Evolutionary conservation across 75 land plant genomes (phyloP).

Genomic region (Selaginella tamariscina): DNA sequence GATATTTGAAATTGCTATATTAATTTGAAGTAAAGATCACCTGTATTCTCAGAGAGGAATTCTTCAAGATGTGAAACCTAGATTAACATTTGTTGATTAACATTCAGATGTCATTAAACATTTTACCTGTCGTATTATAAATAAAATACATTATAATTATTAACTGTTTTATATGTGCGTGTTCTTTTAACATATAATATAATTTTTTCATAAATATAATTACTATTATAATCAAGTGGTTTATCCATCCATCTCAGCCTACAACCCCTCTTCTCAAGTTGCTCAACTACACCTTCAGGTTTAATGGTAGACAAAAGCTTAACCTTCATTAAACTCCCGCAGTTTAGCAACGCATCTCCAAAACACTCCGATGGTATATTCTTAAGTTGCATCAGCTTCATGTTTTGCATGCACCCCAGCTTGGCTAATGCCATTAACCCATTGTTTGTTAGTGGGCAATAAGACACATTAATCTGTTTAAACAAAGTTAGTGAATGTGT

Average conservation of each 20-base stretch:
- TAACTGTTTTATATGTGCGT: too few relatives aligned
- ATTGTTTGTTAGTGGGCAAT: constrained; percentile 62
- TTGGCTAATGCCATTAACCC: constrained; percentile 66
- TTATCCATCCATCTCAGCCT: constrained; percentile 66
- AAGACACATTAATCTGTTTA: constrained; percentile 71
- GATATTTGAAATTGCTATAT: too few relatives aligned
- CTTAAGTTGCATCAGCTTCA: constrained; percentile 55
- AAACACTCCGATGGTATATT: constrained; percentile 54
- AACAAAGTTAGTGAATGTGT: background rate
- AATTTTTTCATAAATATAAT: too few relatives aligned
- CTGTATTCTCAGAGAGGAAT: too few relatives aligned
- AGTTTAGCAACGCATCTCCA: constrained; percentile 53
- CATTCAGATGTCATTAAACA: too few relatives aligned
- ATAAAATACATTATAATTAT: too few relatives aligned
- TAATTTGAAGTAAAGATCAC: too few relatives aligned
- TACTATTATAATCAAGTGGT: too few relatives aligned
- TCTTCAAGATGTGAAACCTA: too few relatives aligned
- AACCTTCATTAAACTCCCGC: constrained; percentile 64
- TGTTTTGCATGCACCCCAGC: constrained; percentile 54
- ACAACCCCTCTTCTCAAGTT: constrained; percentile 65
- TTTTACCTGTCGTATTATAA: too few relatives aligned
- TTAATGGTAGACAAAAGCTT: constrained; percentile 49
- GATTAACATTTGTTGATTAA: too few relatives aligned
- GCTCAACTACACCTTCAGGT: constrained; percentile 39
- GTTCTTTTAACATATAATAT: too few relatives aligned